Conservation (phyloP, 2,329 filamentous ascomycete species). For the Neophaeococcomyces mojaviensis region DNA sequence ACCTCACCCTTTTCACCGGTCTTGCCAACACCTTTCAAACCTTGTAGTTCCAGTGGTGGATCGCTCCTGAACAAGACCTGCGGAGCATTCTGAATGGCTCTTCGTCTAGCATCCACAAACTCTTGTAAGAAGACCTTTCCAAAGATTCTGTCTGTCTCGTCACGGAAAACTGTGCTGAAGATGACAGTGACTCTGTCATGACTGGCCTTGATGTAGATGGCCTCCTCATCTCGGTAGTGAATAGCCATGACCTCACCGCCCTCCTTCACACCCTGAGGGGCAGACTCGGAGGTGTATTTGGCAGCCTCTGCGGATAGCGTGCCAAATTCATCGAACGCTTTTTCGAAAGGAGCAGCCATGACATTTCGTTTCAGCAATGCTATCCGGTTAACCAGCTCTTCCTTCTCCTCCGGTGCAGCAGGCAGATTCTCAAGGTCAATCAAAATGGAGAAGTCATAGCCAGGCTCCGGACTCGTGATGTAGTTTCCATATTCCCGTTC, state of each 20-base stretch:
- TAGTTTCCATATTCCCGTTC: slow-evolving; percentile 91
- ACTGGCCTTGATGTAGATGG: slow-evolving; percentile 96
- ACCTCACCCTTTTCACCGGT: slow-evolving; percentile 69
- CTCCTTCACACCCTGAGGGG: slow-evolving; percentile 81
- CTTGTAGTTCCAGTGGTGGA: slow-evolving; percentile 82
- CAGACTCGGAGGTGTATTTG: slow-evolving; percentile 87
- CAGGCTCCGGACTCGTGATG: slow-evolving; percentile 76
- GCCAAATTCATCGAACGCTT: slow-evolving; percentile 89
- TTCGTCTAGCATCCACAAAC: slow-evolving; percentile 89
- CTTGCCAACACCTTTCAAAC: slow-evolving; percentile 71
- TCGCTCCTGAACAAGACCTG: slow-evolving; percentile 96
- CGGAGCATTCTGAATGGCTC: slow-evolving; percentile 95
- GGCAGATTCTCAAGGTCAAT: slow-evolving; percentile 86
- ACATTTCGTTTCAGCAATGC: slow-evolving; percentile 93
- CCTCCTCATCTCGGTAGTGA: slow-evolving; percentile 97
- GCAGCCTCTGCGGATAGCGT: slow-evolving; percentile 78
- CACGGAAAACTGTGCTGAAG: slow-evolving; percentile 95
- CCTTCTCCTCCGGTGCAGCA: slow-evolving; percentile 71
- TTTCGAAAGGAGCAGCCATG: slow-evolving; percentile 97
- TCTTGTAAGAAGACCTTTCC: slow-evolving; percentile 98
- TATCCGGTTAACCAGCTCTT: slow-evolving; percentile 79
- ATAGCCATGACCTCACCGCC: slow-evolving; percentile 92
- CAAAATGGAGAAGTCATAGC: slow-evolving; percentile 91
- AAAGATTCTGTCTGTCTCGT: slow-evolving; percentile 95
- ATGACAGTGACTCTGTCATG: slow-evolving; percentile 97